A percentile compares a stretch with the other conserved stretches of the same genome.
phyloP scores from a whole-genome alignment of 1,284 basidiomycete genomes.

The Singerocomus rubriflavus region DNA sequence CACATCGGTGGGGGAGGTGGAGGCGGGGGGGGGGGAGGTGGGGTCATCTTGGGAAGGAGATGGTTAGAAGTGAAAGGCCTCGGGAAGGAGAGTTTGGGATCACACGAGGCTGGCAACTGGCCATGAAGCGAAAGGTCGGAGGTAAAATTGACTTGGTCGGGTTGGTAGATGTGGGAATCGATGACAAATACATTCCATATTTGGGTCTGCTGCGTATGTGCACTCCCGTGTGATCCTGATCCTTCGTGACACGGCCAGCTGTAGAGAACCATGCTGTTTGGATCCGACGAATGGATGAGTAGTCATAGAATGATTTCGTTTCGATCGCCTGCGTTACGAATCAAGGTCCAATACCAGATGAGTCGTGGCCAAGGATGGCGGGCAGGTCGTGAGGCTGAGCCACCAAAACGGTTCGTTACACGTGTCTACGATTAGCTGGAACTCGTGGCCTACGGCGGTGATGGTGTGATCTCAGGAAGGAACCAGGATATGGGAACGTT shows the following conservation, averaged over 20 bases:
- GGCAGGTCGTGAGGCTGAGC: slow-evolving; percentile 10
- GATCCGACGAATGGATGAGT: background rate
- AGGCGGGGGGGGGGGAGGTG: slow-evolving; percentile 41
- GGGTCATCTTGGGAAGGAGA: slow-evolving; percentile 35
- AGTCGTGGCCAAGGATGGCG: background rate
- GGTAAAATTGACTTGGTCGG: slow-evolving; percentile 27
- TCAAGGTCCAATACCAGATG: background rate
- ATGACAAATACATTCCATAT: slow-evolving; percentile 24
- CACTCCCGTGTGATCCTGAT: slow-evolving; percentile 29
- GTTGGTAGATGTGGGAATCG: slow-evolving; percentile 14
- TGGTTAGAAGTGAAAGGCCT: slow-evolving; percentile 19
- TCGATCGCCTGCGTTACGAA: background rate
- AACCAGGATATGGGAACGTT: slow-evolving; percentile 11
- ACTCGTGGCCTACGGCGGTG: slow-evolving; percentile 16
- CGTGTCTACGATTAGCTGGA: slow-evolving; percentile 24
- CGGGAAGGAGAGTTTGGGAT: slow-evolving; percentile 16
- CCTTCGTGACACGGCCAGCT: slow-evolving; percentile 15
- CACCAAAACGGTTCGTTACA: slow-evolving; percentile 19
- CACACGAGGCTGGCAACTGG: slow-evolving; percentile 29
- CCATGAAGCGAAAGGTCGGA: slow-evolving; percentile 15
- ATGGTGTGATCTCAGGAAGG: slow-evolving; percentile 12
- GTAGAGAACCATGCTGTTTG: slow-evolving; percentile 13
- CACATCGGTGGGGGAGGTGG: slow-evolving; percentile 58
- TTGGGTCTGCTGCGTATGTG: slow-evolving; percentile 17
- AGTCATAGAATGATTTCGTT: background rate